Evolutionary conservation across 2,329 filamentous ascomycete species (phyloP).

Genomic region (Coleophoma cylindrospora): DNA sequence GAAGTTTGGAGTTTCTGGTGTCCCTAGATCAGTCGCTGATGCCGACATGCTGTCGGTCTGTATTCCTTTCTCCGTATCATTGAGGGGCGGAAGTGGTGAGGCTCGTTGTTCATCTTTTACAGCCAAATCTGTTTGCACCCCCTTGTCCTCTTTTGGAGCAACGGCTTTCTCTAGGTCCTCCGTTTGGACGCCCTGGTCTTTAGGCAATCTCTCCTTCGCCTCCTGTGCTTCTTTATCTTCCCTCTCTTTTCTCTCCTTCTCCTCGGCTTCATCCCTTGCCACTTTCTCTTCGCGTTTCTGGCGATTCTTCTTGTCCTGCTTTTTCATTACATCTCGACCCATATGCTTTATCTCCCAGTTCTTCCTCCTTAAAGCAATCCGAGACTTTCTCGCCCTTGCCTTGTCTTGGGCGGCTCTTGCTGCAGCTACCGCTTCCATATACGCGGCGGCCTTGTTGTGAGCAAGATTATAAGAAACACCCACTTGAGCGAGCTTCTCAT

Average conservation of each 20-base stretch:
- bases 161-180: slow-evolving; percentile 11
- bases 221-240: slow-evolving; percentile 33
- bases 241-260: slow-evolving; percentile 31
- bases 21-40: slow-evolving; percentile 8
- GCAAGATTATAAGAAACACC: slow-evolving; percentile 55
- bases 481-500: slow-evolving; percentile 54
- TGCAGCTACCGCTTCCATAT: slow-evolving; percentile 44
- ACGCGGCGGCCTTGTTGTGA: slow-evolving; percentile 50
- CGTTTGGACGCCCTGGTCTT: slow-evolving; percentile 19
- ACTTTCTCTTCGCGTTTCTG: slow-evolving; percentile 32
- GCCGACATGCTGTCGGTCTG: slow-evolving; percentile 14
- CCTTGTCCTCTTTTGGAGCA: slow-evolving; percentile 15
- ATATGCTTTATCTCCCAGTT: slow-evolving; percentile 44
- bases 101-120: slow-evolving; percentile 8
- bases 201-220: slow-evolving; percentile 28
- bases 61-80: slow-evolving; percentile 17
- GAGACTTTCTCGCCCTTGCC: slow-evolving; percentile 26
- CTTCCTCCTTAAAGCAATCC: slow-evolving; percentile 40
- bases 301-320: slow-evolving; percentile 34
- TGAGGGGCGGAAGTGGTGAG: background rate
- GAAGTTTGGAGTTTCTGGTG: slow-evolving; percentile 16
- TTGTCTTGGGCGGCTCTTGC: slow-evolving; percentile 25
- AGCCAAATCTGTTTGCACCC: slow-evolving; percentile 12
- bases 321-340: slow-evolving; percentile 30
- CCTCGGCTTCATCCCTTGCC: slow-evolving; percentile 34